These are phyloP conservation scores for Ganoderma resinaceum DNA, from an alignment of 1,284 basidiomycete genomes.

Conservation along the genomic window DNA sequence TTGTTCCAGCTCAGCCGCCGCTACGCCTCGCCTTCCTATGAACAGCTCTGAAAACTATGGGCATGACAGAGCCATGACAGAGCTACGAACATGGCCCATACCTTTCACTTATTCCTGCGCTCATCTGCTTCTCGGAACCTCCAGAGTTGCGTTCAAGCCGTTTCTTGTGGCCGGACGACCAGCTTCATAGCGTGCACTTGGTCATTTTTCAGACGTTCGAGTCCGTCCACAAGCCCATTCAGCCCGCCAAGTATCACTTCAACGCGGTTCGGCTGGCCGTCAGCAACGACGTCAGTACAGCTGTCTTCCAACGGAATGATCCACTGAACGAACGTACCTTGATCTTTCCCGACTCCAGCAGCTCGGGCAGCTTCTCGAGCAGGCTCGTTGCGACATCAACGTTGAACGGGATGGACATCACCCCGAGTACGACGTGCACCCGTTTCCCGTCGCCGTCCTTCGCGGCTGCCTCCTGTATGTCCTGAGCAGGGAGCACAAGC, in stretches of 20 bases:
- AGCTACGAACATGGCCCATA: no score
- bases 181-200: slow-evolving; percentile 58
- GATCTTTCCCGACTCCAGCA: slow-evolving; percentile 20
- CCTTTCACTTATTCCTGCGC: no score
- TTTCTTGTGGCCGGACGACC: slow-evolving; percentile 55
- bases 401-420: slow-evolving; percentile 14
- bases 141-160: neutral
- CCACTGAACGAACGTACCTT: slow-evolving; percentile 14
- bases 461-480: slow-evolving; percentile 4
- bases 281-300: neutral
- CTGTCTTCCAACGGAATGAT: neutral
- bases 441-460: slow-evolving; percentile 2
- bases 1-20: neutral
- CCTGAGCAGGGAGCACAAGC: slow-evolving; percentile 21
- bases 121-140: neutral
- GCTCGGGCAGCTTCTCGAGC: slow-evolving; percentile 16
- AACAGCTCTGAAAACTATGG: no score
- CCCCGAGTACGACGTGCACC: slow-evolving; percentile 8
- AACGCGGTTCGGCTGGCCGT: slow-evolving; percentile 35
- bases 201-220: slow-evolving; percentile 48
- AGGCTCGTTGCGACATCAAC: slow-evolving; percentile 4
- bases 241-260: slow-evolving; percentile 56
- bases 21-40: no score
- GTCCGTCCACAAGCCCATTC: slow-evolving; percentile 48
- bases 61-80: no score